Conservation (phyloP, 805 yeast genomes). For the Tetrapisispora fleetii region DNA sequence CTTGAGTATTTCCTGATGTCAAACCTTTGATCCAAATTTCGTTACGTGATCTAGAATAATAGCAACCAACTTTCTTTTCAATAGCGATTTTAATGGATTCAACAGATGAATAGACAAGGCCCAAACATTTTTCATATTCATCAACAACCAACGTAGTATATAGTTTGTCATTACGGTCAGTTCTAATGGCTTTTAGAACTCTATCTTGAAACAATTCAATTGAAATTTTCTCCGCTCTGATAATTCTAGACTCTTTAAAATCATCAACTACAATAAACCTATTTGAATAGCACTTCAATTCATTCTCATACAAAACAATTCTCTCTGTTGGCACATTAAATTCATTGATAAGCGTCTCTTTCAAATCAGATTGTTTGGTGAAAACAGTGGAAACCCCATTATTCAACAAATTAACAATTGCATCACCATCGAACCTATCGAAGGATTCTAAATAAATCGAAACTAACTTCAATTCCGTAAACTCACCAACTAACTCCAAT, state of each 20-base stretch:
- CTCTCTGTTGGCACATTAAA: constrained; percentile 47
- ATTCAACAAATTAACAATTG: constrained; percentile 47
- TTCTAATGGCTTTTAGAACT: constrained; percentile 43
- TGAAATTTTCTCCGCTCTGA: constrained; percentile 10
- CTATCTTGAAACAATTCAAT: constrained; percentile 11
- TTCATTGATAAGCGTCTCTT: constrained; percentile 26
- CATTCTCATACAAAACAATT: constrained; percentile 26
- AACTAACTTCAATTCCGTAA: constrained; percentile 13
- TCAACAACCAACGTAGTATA: constrained; percentile 78
- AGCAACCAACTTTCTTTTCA: constrained; percentile 75
- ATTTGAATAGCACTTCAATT: constrained; percentile 13
- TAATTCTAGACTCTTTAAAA: background rate
- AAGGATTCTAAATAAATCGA: constrained; percentile 21
- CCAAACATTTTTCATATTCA: constrained; percentile 59
- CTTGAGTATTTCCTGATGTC: constrained; percentile 93
- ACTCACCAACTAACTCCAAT: constrained; percentile 7
- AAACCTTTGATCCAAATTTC: constrained; percentile 96
- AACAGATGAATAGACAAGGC: constrained; percentile 81
- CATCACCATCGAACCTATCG: constrained; percentile 29
- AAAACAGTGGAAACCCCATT: constrained; percentile 46
- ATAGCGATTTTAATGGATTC: constrained; percentile 79
- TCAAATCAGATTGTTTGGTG: constrained; percentile 20
- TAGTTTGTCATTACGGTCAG: constrained; percentile 83
- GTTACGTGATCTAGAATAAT: constrained; percentile 77
- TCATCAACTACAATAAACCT: constrained; percentile 6